Base-by-base conservation (phyloP, 2,329 filamentous ascomycete genomes). In the Xylariales sp. region DNA sequence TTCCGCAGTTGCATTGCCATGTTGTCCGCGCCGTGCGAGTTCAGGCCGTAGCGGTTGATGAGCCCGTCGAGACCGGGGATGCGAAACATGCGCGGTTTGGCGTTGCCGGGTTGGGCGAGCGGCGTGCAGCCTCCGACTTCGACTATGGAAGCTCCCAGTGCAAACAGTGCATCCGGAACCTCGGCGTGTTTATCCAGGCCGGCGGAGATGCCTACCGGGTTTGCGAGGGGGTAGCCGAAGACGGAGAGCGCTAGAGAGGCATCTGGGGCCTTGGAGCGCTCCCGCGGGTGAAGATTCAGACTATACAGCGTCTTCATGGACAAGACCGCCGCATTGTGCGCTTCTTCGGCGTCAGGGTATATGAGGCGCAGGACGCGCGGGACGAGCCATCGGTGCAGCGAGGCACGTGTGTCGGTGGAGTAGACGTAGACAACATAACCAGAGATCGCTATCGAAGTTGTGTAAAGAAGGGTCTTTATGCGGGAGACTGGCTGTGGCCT, bases 41-140 rank as follows among this genome's bases (percentile, higher is more conserved):
- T 97, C 54, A 98, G 80, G 0, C 93, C 93, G 65, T 96, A 98
- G 27, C 93, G 82, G 64, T 98, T 98, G 62, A 98, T 88, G 61
- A 98, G 74, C 12, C 87, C 89, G 51, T 94, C 84, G 49, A 95
- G 80, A 22, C 80, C 82, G 0, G 87, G 84, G 5, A 97, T 68
- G 16, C 93, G 80, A 68, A 95, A 98, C 19, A 96, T 86, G 48
- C 93, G 80, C 1, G 91, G 90, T 52, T 81, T 84, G 0, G 86
- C 82, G 64, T 98, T 98, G 6, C 93, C 93, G 5, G 78, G 76
- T 60, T 98, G 93, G 0, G 91, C 84, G n/a, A 80, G 66, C 0
- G 93, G 87, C 4, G 90, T 97, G 52, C 86, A 84, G 34, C 91
- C 93, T 47, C 93, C 93, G 2, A 98, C 85, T 60, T 98, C 93